These are phyloP conservation scores for Podospora bellae-mahoneyi DNA, from an alignment of 495 filamentous ascomycete species.

Conservation along the genomic window DNA sequence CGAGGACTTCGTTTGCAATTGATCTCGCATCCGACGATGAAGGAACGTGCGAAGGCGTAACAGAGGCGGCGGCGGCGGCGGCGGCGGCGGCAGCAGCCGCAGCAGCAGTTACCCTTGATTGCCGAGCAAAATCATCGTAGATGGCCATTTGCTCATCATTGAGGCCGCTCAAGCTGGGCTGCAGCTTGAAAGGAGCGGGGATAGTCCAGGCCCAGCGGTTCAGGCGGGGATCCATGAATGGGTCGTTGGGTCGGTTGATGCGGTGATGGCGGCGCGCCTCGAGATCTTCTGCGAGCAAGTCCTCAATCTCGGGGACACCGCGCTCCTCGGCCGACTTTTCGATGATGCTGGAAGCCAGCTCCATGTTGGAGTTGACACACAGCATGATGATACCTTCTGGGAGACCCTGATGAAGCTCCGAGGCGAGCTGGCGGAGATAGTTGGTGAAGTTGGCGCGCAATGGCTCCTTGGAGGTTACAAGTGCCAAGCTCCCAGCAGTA, in stretches of 20 bases:
- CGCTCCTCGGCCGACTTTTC: constrained; percentile 93
- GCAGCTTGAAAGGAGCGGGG: constrained; percentile 82
- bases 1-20: constrained; percentile 67
- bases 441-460: constrained; percentile 93
- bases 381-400: constrained; percentile 90
- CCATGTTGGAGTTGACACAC: constrained; percentile 97
- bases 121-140: constrained; percentile 90
- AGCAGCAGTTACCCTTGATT: constrained; percentile 57
- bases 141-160: constrained; percentile 92
- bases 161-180: constrained; percentile 59
- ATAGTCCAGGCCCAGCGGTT: constrained; percentile 86
- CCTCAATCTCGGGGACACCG: constrained; percentile 88
- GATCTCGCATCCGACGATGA: constrained; percentile 52
- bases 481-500: constrained; percentile 84
- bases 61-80: constrained; percentile 34
- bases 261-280: constrained; percentile 70
- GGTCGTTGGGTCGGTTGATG: constrained; percentile 66
- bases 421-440: constrained; percentile 78
- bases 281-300: constrained; percentile 74
- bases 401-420: constrained; percentile 64
- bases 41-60: constrained; percentile 40
- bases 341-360: constrained; percentile 85
- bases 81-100: constrained; percentile 30
- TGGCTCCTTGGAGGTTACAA: constrained; percentile 98
- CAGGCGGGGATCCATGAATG: constrained; percentile 74